phyloP scores from a whole-genome alignment of 1,284 basidiomycete species.

The Mycena citricolor region DNA sequence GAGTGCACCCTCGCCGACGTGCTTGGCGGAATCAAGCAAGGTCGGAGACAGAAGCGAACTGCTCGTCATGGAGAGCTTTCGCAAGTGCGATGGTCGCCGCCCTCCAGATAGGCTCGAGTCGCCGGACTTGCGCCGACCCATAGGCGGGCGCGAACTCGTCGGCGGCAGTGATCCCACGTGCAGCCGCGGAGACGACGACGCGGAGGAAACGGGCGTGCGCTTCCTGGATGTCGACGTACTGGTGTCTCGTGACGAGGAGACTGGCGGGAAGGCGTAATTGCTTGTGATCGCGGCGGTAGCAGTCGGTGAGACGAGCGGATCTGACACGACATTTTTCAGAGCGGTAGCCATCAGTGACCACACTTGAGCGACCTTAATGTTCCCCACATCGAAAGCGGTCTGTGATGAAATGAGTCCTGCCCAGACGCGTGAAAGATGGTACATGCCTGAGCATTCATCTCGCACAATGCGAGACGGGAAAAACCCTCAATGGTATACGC shows the following conservation, averaged over 20 bases:
- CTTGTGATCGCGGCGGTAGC: constrained; percentile 40
- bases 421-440: background rate
- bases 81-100: constrained; percentile 36
- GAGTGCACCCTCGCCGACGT: constrained; percentile 74
- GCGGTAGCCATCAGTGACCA: constrained; percentile 70
- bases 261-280: constrained; percentile 30
- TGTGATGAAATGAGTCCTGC: constrained; percentile 29
- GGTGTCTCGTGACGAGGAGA: constrained; percentile 29
- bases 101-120: constrained; percentile 24
- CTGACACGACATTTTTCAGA: constrained; percentile 48
- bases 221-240: constrained; percentile 37
- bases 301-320: constrained; percentile 21
- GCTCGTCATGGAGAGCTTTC: constrained; percentile 29
- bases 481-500: constrained; percentile 64
- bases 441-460: constrained; percentile 58
- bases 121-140: constrained; percentile 29
- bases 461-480: constrained; percentile 51
- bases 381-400: constrained; percentile 63
- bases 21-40: constrained; percentile 32
- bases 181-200: constrained; percentile 58
- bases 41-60: constrained; percentile 25
- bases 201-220: constrained; percentile 55
- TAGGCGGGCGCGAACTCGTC: constrained; percentile 36
- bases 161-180: constrained; percentile 42
- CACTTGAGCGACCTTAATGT: constrained; percentile 61